phyloP scores from a whole-genome alignment of 805 yeast genomes.

The Diddensiella transvaalensis region DNA sequence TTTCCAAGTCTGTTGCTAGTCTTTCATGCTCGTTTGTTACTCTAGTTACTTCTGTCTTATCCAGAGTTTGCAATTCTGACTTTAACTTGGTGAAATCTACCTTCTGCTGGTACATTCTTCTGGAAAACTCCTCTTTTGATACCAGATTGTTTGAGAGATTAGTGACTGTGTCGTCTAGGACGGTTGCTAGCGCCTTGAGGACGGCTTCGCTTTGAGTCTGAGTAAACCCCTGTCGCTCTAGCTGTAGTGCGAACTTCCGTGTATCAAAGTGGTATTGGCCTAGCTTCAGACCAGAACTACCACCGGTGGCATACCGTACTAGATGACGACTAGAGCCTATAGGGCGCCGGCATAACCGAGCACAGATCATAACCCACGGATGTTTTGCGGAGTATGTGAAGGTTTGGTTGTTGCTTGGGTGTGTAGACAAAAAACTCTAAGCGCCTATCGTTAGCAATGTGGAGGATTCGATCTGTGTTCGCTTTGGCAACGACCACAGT shows the following conservation, averaged over 20 bases:
- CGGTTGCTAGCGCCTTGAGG: constrained; percentile 64
- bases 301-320: neutral
- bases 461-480: neutral
- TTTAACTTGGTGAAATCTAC: constrained; percentile 94
- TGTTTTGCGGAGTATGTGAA: too few species aligned
- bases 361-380: too few species aligned
- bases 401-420: too few species aligned
- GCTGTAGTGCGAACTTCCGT: constrained; percentile 61
- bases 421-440: too few species aligned
- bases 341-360: neutral
- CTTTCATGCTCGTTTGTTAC: constrained; percentile 85
- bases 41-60: constrained; percentile 76
- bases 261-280: constrained; percentile 60
- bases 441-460: too few species aligned
- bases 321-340: constrained; percentile 1
- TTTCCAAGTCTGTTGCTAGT: constrained; percentile 78
- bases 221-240: constrained; percentile 68
- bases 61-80: constrained; percentile 86
- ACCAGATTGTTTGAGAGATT: constrained; percentile 74
- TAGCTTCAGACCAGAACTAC: constrained; percentile 11
- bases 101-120: constrained; percentile 89
- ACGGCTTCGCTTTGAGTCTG: constrained; percentile 77
- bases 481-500: neutral
- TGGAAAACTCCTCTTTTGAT: constrained; percentile 76
- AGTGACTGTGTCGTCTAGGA: constrained; percentile 75